phyloP scores from a whole-genome alignment of 345 rosid species.

The Bruguiera sexangula region DNA sequence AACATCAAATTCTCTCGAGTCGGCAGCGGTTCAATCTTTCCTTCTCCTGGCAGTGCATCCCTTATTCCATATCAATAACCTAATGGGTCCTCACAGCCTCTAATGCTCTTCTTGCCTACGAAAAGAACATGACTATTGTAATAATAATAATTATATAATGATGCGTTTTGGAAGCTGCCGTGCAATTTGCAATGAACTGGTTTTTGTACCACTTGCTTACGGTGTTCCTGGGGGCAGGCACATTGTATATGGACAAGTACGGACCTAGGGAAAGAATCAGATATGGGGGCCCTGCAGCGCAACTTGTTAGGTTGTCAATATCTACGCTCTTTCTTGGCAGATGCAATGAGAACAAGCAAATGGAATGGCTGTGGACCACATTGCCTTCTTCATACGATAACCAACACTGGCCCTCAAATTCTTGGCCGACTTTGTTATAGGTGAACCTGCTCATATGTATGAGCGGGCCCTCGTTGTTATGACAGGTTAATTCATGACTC shows the following conservation, averaged over 20 bases:
- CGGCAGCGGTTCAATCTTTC: no score
- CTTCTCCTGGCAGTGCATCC: no score
- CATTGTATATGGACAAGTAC: slow-evolving; percentile 17
- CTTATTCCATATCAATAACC: no score
- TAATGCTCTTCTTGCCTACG: no score
- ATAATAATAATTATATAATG: no score
- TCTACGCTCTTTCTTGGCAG: not conserved
- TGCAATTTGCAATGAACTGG: slow-evolving; percentile 22
- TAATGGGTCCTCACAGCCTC: no score
- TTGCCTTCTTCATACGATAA: not conserved
- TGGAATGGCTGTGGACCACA: slow-evolving; percentile 1
- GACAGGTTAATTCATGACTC: not conserved
- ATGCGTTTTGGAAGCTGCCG: not conserved
- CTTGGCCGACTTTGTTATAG: not conserved
- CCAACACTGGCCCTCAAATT: not conserved
- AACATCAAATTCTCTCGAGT: no score
- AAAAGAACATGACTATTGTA: no score
- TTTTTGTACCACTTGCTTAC: not conserved
- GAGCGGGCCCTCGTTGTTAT: not conserved
- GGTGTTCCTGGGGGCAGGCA: not conserved
- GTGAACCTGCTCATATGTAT: not conserved
- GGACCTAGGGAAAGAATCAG: slow-evolving; percentile 1
- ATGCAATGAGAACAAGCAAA: not conserved
- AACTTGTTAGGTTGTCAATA: slow-evolving; percentile 24
- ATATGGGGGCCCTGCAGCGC: slow-evolving; percentile 3